These are phyloP conservation scores for Santalum album DNA, from an alignment of 164 flowering plant genomes.

Conservation along the genomic window DNA sequence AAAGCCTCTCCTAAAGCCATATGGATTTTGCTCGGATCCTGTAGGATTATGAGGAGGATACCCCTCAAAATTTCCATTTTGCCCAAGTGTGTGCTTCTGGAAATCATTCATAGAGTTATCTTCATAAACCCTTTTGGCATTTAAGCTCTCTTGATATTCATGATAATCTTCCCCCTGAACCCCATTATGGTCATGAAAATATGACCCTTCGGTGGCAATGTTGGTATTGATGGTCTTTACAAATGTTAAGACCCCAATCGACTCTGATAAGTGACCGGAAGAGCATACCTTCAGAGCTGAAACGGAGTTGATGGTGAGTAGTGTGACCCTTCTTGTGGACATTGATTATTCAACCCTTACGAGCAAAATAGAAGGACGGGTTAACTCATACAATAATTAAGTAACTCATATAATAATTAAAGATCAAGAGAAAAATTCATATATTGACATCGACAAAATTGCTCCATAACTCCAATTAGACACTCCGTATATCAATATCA, in stretches of 20 bases:
- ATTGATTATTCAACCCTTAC: background rate
- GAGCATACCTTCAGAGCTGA: slow-evolving; percentile 18
- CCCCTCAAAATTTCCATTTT: background rate
- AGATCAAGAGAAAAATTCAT: too few species aligned
- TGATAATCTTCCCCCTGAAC: background rate
- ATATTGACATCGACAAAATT: too few species aligned
- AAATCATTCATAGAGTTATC: too few species aligned
- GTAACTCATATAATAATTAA: too few species aligned
- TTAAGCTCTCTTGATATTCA: slow-evolving; percentile 9
- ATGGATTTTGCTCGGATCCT: too few species aligned
- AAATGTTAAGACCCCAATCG: background rate
- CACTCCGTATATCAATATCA: too few species aligned
- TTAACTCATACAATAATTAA: too few species aligned
- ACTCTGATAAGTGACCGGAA: background rate
- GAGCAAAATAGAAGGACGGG: too few species aligned
- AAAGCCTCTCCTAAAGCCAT: background rate
- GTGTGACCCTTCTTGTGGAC: background rate
- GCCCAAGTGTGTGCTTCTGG: background rate
- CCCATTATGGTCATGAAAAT: slow-evolving; percentile 1
- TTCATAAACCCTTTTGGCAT: background rate
- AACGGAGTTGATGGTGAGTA: slow-evolving; percentile 10
- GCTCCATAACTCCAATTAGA: too few species aligned
- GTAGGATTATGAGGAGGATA: too few species aligned
- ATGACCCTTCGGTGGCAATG: slow-evolving; percentile 13
- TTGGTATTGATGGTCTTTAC: slow-evolving; percentile 4